A percentile compares a stretch with the other conserved stretches of the same genome.
Evolutionary conservation across 129 eudicot genomes (phyloP).

Genomic region (Arctium minus): DNA sequence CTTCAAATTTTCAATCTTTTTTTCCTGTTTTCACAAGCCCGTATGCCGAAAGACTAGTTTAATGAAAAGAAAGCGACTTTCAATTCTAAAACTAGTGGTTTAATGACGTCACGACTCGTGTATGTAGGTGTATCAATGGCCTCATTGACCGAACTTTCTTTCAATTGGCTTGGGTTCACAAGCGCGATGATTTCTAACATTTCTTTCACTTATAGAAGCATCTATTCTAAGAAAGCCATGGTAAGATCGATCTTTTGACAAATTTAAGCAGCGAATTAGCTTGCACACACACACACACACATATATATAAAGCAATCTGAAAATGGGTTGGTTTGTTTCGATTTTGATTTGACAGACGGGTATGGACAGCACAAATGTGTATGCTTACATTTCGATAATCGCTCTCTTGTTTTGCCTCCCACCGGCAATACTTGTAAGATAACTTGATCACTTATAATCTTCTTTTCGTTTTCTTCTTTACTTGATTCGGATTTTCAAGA

Average conservation of each 20-base stretch:
- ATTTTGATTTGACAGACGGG: conserved; percentile 41
- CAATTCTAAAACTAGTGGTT: background rate
- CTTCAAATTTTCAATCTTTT: background rate
- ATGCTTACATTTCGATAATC: conserved; percentile 58
- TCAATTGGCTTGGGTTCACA: conserved; percentile 62
- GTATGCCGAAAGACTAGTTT: background rate
- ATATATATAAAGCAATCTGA: background rate
- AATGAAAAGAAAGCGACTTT: background rate
- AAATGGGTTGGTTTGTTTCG: background rate
- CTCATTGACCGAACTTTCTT: conserved; percentile 58
- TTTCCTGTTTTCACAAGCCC: background rate
- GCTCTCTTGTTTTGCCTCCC: conserved; percentile 62
- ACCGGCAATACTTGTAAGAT: conserved; percentile 57
- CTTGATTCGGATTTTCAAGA: background rate
- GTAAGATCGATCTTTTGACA: conserved; percentile 15
- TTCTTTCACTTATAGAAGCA: conserved; percentile 58
- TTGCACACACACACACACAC: background rate
- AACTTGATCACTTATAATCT: background rate
- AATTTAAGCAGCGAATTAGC: background rate
- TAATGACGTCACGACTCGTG: background rate
- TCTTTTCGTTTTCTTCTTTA: background rate
- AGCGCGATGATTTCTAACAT: conserved; percentile 67
- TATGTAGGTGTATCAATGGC: conserved; percentile 60
- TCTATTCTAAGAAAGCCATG: conserved; percentile 66
- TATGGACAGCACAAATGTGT: conserved; percentile 62